These are phyloP conservation scores for Talaromyces liani DNA, from an alignment of 495 filamentous ascomycete genomes.

Conservation along the genomic window DNA sequence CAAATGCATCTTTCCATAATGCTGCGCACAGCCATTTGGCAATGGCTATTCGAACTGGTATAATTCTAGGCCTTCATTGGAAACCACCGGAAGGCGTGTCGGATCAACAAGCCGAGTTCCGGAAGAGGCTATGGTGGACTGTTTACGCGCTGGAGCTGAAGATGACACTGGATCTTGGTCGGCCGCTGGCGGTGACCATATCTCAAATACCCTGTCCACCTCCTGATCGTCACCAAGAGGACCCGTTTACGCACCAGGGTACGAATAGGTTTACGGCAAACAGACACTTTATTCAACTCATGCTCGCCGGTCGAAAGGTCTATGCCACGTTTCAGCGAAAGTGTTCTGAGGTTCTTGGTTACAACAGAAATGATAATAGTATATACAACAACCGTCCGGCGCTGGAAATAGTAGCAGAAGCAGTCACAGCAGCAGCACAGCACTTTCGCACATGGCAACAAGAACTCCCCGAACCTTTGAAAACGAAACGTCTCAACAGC, in stretches of 20 bases:
- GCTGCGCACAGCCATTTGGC: slow-evolving; percentile 9
- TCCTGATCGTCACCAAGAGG: neutral
- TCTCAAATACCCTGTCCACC: neutral
- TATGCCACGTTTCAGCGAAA: neutral
- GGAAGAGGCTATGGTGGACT: slow-evolving; percentile 12
- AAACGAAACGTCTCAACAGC: slow-evolving; percentile 19
- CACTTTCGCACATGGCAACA: slow-evolving; percentile 25
- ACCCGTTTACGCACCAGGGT: neutral
- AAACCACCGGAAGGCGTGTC: slow-evolving; percentile 3
- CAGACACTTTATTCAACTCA: neutral
- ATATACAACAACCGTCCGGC: slow-evolving; percentile 6
- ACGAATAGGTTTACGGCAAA: neutral
- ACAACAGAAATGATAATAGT: neutral
- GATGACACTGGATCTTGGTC: slow-evolving; percentile 10
- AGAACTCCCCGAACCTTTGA: slow-evolving; percentile 28
- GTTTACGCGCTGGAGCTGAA: slow-evolving; percentile 11
- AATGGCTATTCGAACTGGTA: slow-evolving; percentile 9
- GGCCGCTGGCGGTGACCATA: neutral
- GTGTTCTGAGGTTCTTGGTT: neutral
- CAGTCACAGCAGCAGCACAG: slow-evolving; percentile 18
- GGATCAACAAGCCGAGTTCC: slow-evolving; percentile 8
- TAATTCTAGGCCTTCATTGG: slow-evolving; percentile 12
- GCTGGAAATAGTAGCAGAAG: slow-evolving; percentile 20
- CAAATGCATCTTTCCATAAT: slow-evolving; percentile 11
- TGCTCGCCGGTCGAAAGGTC: slow-evolving; percentile 3